Evolutionary conservation across 1,139 yeast species (phyloP).

Genomic region (Taphrina wiesneri): DNA sequence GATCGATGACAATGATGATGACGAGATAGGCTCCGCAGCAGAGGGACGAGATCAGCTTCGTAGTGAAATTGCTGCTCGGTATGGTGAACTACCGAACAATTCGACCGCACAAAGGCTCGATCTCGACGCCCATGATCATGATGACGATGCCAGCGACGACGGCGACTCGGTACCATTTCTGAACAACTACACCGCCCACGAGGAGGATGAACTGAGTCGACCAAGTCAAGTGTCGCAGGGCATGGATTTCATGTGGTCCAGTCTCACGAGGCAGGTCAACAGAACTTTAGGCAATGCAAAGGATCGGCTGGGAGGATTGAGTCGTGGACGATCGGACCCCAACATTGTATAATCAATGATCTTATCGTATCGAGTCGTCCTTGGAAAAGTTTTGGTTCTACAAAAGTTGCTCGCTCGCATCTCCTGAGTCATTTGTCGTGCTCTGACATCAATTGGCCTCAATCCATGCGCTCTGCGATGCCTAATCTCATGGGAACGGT

Average conservation of each 20-base stretch:
- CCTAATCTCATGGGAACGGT: no score
- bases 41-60: conserved; percentile 3
- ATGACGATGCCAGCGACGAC: background rate
- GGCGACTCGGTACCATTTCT: background rate
- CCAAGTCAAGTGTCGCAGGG: background rate
- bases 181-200: background rate
- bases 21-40: conserved; percentile 6
- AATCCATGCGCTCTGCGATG: no score
- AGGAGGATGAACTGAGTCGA: background rate
- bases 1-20: conserved; percentile 10
- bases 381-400: no score
- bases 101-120: background rate
- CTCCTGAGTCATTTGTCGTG: no score
- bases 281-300: background rate
- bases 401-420: no score
- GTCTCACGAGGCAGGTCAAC: background rate
- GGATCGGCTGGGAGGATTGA: background rate
- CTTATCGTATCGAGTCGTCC: no score
- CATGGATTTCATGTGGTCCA: background rate
- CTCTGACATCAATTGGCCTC: no score
- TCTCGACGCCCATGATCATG: background rate
- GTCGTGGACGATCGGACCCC: background rate
- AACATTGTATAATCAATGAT: background rate
- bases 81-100: conserved; percentile 8
- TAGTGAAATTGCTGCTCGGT: background rate